phyloP scores from a whole-genome alignment of 305 asterid genomes.

The Lippia alba region DNA sequence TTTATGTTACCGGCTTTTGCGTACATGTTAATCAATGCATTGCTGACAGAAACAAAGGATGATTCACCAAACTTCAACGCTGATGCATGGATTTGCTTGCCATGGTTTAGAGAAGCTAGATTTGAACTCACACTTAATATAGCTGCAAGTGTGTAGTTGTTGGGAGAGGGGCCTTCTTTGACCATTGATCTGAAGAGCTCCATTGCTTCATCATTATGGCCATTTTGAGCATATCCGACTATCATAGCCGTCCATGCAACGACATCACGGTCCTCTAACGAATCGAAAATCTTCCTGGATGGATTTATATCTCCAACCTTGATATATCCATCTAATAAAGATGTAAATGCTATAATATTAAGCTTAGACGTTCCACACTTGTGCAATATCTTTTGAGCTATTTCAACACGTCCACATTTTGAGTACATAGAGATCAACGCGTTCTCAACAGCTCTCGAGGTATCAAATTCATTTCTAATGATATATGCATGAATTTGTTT shows the following conservation, averaged over 20 bases:
- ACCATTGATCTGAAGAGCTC: slow-evolving; percentile 71
- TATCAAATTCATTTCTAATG: slow-evolving; percentile 53
- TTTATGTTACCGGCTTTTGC: slow-evolving; percentile 71
- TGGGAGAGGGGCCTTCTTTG: slow-evolving; percentile 65
- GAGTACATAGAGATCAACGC: slow-evolving; percentile 85
- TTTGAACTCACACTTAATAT: slow-evolving; percentile 68
- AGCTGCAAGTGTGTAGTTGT: slow-evolving; percentile 81
- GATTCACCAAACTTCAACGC: slow-evolving; percentile 64
- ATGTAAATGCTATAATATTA: slow-evolving; percentile 73
- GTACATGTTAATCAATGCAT: slow-evolving; percentile 79
- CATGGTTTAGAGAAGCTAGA: slow-evolving; percentile 78
- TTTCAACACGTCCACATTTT: slow-evolving; percentile 64
- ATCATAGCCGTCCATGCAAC: slow-evolving; percentile 92
- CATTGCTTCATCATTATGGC: slow-evolving; percentile 62
- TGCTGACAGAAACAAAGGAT: slow-evolving; percentile 66
- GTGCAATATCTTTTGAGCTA: slow-evolving; percentile 56
- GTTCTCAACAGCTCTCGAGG: slow-evolving; percentile 64
- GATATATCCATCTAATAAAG: slow-evolving; percentile 78
- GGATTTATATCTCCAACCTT: slow-evolving; percentile 81
- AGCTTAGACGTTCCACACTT: slow-evolving; percentile 45
- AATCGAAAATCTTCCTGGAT: slow-evolving; percentile 74
- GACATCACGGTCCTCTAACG: slow-evolving; percentile 71
- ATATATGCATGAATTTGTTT: slow-evolving; percentile 76
- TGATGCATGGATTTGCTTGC: slow-evolving; percentile 72
- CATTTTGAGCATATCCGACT: slow-evolving; percentile 78